Percentiles rank a stretch among this genome's conserved stretches.
Conservation (phyloP, 176 grass and related monocot species). For the Tillandsia leiboldiana region DNA sequence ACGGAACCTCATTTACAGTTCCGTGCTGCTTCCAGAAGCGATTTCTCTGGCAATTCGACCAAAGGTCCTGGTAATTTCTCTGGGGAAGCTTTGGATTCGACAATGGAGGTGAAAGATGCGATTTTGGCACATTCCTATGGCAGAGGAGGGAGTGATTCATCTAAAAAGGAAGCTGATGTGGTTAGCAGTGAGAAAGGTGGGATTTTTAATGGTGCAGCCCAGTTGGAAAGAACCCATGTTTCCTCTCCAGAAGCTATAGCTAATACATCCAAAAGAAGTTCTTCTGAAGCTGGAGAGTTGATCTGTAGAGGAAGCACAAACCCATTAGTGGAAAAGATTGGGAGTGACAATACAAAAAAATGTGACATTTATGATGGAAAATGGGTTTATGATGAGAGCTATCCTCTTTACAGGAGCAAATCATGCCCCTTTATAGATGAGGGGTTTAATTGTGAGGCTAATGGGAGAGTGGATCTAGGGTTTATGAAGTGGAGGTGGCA, state of each 20-base stretch:
- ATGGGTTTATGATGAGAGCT: slow-evolving; percentile 80
- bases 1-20: background rate
- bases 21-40: slow-evolving; percentile 2
- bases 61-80: slow-evolving; percentile 13
- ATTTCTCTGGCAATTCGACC: background rate
- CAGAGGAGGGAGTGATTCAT: slow-evolving; percentile 7
- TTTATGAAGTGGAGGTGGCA: slow-evolving; percentile 93
- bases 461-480: slow-evolving; percentile 53
- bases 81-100: slow-evolving; percentile 12
- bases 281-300: background rate
- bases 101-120: slow-evolving; percentile 13
- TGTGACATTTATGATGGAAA: slow-evolving; percentile 76
- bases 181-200: background rate
- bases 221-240: slow-evolving; percentile 6
- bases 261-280: too few species aligned
- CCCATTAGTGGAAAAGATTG: slow-evolving; percentile 8
- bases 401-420: slow-evolving; percentile 64
- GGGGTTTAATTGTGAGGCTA: slow-evolving; percentile 74
- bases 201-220: background rate
- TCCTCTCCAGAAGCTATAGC: slow-evolving; percentile 21
- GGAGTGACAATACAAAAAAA: slow-evolving; percentile 2
- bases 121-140: slow-evolving; percentile 6
- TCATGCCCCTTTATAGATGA: slow-evolving; percentile 83
- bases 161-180: background rate
- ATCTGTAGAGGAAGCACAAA: background rate